Conservation (phyloP, 768 basidiomycete genomes). For the Rhodotorula paludigena region DNA sequence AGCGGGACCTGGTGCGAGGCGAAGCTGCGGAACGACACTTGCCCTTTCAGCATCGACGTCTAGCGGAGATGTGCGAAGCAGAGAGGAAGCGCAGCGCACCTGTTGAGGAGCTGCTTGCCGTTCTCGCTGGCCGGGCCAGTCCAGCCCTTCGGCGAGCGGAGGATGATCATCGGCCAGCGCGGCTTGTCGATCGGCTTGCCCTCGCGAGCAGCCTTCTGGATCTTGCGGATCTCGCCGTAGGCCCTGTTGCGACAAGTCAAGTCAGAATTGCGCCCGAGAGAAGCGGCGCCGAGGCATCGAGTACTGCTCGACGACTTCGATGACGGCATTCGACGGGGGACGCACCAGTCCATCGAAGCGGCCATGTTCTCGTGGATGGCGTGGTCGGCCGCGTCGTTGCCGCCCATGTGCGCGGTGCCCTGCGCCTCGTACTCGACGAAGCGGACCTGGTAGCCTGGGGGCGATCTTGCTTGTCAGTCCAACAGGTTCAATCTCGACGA, state of each 20-base stretch:
- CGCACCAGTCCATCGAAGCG: slow-evolving; percentile 65
- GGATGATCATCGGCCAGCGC: slow-evolving; percentile 81
- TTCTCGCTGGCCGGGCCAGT: slow-evolving; percentile 32
- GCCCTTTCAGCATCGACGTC: background rate
- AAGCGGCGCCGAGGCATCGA: background rate
- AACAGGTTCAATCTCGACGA: background rate
- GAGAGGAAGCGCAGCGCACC: too few relatives aligned
- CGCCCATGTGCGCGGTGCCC: slow-evolving; percentile 48
- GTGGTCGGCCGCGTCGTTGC: slow-evolving; percentile 44
- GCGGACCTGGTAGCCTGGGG: slow-evolving; percentile 76
- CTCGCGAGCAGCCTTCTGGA: slow-evolving; percentile 70
- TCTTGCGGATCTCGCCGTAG: slow-evolving; percentile 53
- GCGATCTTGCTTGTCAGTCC: slow-evolving; percentile 53
- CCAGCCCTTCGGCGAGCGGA: slow-evolving; percentile 72
- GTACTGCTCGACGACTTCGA: background rate
- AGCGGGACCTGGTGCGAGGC: slow-evolving; percentile 85
- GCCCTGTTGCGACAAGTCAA: too few relatives aligned
- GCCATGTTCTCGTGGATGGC: slow-evolving; percentile 69
- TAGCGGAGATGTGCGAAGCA: background rate
- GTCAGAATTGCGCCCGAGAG: too few relatives aligned
- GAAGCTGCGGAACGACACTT: slow-evolving; percentile 63
- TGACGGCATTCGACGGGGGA: background rate
- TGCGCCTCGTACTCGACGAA: slow-evolving; percentile 59
- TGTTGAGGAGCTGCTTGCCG: slow-evolving; percentile 39
- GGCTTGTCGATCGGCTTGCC: slow-evolving; percentile 77